Conservation (phyloP, 2,329 filamentous ascomycete genomes). For the Talaromyces verruculosus region DNA sequence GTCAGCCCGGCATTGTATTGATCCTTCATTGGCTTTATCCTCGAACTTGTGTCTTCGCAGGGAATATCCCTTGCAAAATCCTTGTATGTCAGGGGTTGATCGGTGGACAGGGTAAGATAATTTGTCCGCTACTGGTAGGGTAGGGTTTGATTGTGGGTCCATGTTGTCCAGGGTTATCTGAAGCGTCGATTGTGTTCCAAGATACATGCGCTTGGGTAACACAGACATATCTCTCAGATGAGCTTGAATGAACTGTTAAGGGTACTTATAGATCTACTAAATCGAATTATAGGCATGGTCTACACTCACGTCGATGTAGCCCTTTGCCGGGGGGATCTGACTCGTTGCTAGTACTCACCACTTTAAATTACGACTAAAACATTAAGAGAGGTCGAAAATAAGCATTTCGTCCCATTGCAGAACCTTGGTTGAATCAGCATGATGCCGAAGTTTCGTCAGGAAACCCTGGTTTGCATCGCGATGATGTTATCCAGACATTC, state of each 20-base stretch:
- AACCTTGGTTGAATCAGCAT: not conserved
- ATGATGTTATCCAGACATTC: not conserved
- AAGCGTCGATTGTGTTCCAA: not conserved
- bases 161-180: not conserved
- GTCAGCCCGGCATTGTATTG: not conserved
- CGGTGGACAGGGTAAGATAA: not conserved
- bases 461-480: not conserved
- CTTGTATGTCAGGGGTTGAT: not conserved
- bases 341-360: not conserved
- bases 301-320: not conserved
- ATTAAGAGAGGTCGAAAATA: not conserved
- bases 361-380: not conserved
- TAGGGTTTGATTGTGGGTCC: not conserved
- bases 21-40: not conserved
- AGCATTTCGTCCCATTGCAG: not conserved
- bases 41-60: not conserved
- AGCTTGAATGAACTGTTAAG: not conserved
- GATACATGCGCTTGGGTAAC: not conserved
- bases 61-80: not conserved
- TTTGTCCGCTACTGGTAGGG: not conserved
- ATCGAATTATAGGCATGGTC: not conserved
- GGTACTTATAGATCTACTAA: not conserved
- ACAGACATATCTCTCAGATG: not conserved
- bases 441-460: not conserved
- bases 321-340: not conserved